Evolutionary conservation across 371 early-diverging fungal species (phyloP), one percentile per base, ranked within the genome.

Genomic region (Saksenaea vasiformis): DNA sequence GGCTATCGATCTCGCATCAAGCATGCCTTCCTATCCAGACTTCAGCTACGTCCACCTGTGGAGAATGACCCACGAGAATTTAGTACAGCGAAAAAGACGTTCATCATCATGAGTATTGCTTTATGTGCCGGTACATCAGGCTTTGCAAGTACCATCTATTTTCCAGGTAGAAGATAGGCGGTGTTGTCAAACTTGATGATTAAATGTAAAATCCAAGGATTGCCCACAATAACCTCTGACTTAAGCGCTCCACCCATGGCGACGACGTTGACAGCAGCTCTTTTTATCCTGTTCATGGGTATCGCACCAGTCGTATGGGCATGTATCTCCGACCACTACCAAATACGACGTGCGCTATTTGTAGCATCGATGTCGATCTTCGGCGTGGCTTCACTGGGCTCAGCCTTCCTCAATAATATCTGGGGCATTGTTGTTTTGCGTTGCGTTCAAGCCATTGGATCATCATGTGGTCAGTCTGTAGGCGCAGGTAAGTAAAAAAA

Each of bases 391-490:
- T 88, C 89, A 11, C 47, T 93, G 13, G 91, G 90, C 1, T 82
- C 83, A 39, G 89, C 86, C 10, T 70, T 90, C n/a, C 70, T 91
- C 4, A 74, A 68, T 5, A 86, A 71, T 22, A 85, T 90, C 17
- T 73, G 83, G 53, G 69, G 80, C 10, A 77, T 93, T 10, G 80
- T 90, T 36, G 77, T 82, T 1, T 78, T 91, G 39, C 88, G 94
- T 7, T 73, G 86, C 14, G 60, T 93, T 35, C 94, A 93, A 70
- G 71, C 90, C n/a, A 65, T 82, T 36, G 93, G 93, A 8, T 74
- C 89, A 5, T 85, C 87, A 3, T 87, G 87, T 28, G 86, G 84
- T 28, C 78, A 84, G 56, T 74, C 84, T 14, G 78, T 90, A 1
- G 90, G 91, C 1, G 87, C 89, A 13, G 91, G 89, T 47, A 47